phyloP scores from a whole-genome alignment of 108 stramenopile genomes.

The Licmophora abbreviata region DNA sequence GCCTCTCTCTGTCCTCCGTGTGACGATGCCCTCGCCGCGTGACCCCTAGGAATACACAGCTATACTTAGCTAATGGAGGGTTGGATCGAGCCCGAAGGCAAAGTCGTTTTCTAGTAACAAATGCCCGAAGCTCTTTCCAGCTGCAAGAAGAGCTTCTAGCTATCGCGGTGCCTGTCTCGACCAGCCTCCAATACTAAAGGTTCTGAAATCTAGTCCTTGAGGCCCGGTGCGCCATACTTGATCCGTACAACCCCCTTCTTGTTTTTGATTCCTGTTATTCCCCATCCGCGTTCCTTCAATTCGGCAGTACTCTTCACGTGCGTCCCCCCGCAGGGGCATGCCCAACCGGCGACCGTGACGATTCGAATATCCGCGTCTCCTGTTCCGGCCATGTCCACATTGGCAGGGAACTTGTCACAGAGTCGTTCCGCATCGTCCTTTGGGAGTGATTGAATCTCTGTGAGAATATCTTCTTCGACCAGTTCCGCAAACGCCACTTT shows the following conservation, averaged over 20 bases:
- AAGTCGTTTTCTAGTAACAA: too few relatives aligned
- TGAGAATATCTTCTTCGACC: slow-evolving; percentile 48
- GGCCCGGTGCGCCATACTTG: slow-evolving; percentile 59
- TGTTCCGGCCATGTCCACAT: slow-evolving; percentile 7
- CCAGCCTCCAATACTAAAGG: too few relatives aligned
- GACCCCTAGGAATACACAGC: too few relatives aligned
- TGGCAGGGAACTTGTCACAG: slow-evolving; percentile 35
- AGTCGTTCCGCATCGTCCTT: slow-evolving; percentile 31
- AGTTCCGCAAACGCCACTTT: slow-evolving; percentile 45
- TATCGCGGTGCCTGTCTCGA: too few relatives aligned
- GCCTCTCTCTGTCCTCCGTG: too few relatives aligned
- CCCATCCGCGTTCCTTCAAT: slow-evolving; percentile 50
- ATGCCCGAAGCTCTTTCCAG: too few relatives aligned
- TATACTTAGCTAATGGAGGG: too few relatives aligned
- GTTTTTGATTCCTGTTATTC: slow-evolving; percentile 50
- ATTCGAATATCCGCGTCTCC: slow-evolving; percentile 38
- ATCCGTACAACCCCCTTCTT: slow-evolving; percentile 72
- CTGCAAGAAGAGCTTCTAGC: too few relatives aligned
- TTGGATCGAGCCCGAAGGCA: too few relatives aligned
- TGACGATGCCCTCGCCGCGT: too few relatives aligned
- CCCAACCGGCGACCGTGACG: slow-evolving; percentile 62
- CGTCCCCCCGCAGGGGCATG: slow-evolving; percentile 75
- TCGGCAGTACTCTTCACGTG: slow-evolving; percentile 51
- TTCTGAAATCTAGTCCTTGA: too few relatives aligned
- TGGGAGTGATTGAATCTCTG: slow-evolving; percentile 40